Base-by-base conservation (phyloP, 192 early-diverging fungal species). In the Coemansia sp. region DNA sequence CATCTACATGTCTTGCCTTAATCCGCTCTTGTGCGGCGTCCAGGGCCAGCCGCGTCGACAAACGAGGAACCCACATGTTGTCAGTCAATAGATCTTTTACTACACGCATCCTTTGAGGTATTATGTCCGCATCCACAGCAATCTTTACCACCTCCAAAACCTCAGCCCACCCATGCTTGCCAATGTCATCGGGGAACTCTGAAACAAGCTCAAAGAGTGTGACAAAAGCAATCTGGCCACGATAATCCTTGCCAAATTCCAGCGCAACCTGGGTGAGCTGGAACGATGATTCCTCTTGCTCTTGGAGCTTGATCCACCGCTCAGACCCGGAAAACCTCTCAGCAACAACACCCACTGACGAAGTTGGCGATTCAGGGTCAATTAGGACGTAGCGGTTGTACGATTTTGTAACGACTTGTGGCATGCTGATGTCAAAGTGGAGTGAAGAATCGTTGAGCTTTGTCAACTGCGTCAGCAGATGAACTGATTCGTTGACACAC, bases 171-270 rank as follows among this genome's bases (percentile, higher is more conserved):
- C 67, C 86, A 20, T 65, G 63, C 38, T 51, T 39, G 88, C 39
- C 90, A 84, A 80, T 89, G 83, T 75, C 93, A 83, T 44, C 71
- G 77, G 48, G 85, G 84, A 51, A 94, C 82, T 32, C 87, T 9
- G 69, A n/a, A 0, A 51, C 68, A 32, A 79, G 32, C 38, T 72
- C 89, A 78, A 98, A 93, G 64, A 94, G 84, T n/a, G 96, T 84
- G 7, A 96, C 91, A 48, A 93, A 86, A 6, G 94, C 94, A 56
- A 96, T 81, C 79, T 98, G 95, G n/a, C 90, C 91, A 48, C 90
- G 89, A 67, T 92, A 93, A 67, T 91, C 93, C 43, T 88, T 84
- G 61, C 96, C 96, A 86, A 99, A 92, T 44, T 95, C 91, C 19
- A 96, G 87, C 0, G 90, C 85, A 48, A 87, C 68, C 42, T 88